Conservation (phyloP, 306 rosid species). For the Potentilla sterilis region DNA sequence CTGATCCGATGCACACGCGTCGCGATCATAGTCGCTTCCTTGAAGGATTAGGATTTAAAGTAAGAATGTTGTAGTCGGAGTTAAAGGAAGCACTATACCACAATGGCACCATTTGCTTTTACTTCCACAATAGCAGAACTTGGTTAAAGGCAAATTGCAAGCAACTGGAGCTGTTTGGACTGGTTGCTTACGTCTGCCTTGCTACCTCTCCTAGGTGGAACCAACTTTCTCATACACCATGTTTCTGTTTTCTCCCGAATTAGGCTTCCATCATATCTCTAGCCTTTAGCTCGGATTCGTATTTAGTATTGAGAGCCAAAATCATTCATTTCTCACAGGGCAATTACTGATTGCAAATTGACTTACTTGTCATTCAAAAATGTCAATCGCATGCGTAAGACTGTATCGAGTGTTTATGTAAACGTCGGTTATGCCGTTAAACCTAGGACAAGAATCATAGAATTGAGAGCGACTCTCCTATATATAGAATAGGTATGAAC, state of each 20-base stretch:
- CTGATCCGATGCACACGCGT: background rate
- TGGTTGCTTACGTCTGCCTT: background rate
- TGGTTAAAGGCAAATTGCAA: background rate
- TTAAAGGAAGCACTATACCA: background rate
- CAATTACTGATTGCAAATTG: background rate
- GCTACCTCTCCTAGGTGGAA: background rate
- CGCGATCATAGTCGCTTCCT: background rate
- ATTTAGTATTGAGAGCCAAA: background rate
- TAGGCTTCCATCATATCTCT: background rate
- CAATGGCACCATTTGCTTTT: background rate
- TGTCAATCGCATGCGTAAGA: background rate
- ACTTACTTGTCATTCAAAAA: background rate
- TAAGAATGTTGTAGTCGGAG: slow-evolving; percentile 16
- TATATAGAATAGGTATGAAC: background rate
- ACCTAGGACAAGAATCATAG: background rate
- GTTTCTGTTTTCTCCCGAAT: background rate
- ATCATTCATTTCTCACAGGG: background rate
- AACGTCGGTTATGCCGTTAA: background rate
- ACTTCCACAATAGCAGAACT: too few species aligned
- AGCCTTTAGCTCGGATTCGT: background rate
- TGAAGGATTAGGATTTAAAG: background rate
- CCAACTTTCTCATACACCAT: background rate
- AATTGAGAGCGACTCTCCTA: background rate
- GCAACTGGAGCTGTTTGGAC: background rate
- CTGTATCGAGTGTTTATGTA: background rate